Conservation (phyloP, 306 rosid species). For the Ormosia semicastrata region DNA sequence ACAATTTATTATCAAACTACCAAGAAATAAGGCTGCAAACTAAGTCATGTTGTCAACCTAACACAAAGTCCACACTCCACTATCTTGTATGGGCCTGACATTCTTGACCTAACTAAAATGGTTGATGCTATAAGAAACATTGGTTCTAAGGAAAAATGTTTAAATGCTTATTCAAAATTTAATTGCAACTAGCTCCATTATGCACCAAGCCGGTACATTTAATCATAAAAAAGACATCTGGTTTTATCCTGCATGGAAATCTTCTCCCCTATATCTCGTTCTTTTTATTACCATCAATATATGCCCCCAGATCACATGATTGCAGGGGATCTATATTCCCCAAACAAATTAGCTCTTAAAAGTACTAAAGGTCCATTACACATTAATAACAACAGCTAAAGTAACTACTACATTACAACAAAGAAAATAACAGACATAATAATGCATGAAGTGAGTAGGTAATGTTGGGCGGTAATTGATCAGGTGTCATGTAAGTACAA, state of each 20-base stretch:
- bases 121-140: background rate
- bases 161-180: background rate
- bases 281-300: background rate
- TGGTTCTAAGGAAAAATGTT: background rate
- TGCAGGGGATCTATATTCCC: background rate
- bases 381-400: background rate
- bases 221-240: background rate
- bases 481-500: background rate
- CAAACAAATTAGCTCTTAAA: background rate
- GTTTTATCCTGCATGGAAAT: background rate
- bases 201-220: background rate
- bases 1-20: background rate
- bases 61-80: background rate
- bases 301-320: background rate
- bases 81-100: background rate
- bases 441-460: background rate
- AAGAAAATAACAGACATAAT: background rate
- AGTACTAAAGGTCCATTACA: background rate
- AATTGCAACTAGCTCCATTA: background rate
- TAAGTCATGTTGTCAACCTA: background rate
- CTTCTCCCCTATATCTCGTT: background rate
- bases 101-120: background rate
- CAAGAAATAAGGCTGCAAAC: background rate
- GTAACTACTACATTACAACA: background rate
- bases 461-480: background rate